These are phyloP conservation scores for Lactifluus piperatus DNA, from an alignment of 768 basidiomycete genomes.

Conservation along the genomic window DNA sequence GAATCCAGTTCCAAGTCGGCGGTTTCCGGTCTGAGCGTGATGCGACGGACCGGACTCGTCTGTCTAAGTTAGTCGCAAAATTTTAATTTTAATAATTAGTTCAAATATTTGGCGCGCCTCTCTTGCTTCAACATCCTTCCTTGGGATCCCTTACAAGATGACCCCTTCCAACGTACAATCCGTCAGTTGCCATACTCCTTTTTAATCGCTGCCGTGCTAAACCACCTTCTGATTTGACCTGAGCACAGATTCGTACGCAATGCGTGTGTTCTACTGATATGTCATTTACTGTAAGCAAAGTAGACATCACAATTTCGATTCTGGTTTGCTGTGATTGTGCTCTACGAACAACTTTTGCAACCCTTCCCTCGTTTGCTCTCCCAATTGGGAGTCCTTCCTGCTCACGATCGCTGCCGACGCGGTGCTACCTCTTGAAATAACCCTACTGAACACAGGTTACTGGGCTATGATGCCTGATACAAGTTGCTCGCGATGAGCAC, in stretches of 20 bases:
- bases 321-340: background rate
- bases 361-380: slow-evolving; percentile 34
- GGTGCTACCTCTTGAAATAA: slow-evolving; percentile 45
- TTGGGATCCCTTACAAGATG: slow-evolving; percentile 10
- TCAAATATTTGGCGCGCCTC: background rate
- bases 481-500: too few relatives aligned
- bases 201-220: background rate
- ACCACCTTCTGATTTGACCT: slow-evolving; percentile 1
- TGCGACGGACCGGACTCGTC: too few relatives aligned
- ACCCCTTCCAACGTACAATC: slow-evolving; percentile 3
- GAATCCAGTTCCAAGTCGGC: too few relatives aligned
- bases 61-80: background rate
- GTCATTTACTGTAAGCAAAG: too few relatives aligned
- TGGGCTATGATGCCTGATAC: too few relatives aligned
- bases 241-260: too few relatives aligned
- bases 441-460: too few relatives aligned
- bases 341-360: slow-evolving; percentile 32
- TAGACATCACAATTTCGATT: slow-evolving; percentile 2
- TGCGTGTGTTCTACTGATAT: too few relatives aligned
- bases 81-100: too few relatives aligned
- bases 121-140: background rate
- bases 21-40: too few relatives aligned
- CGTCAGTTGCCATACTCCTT: background rate
- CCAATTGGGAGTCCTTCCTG: slow-evolving; percentile 48
- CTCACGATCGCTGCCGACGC: slow-evolving; percentile 35